These are phyloP conservation scores for Dactylonectria estremocensis DNA, from an alignment of 2,329 filamentous ascomycete genomes.

Conservation along the genomic window DNA sequence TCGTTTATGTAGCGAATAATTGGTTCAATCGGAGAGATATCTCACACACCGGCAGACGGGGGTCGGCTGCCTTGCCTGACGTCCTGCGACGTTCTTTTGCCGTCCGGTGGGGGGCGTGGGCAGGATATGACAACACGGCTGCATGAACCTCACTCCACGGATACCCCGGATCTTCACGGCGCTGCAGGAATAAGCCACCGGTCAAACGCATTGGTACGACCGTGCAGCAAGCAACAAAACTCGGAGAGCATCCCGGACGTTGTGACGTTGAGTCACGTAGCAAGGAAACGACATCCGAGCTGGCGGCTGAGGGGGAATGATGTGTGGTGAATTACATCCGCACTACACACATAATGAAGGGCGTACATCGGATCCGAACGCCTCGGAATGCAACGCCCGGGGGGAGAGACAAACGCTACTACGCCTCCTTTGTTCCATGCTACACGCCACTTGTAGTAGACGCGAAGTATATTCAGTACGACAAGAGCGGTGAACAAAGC, in stretches of 20 bases:
- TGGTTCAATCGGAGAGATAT: constrained; percentile 8
- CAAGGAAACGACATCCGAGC: constrained; percentile 12
- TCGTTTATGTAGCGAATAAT: background rate
- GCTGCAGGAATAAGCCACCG: constrained; percentile 7
- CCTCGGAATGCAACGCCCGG: constrained; percentile 23
- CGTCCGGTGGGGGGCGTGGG: constrained; percentile 8
- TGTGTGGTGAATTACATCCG: background rate
- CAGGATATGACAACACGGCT: constrained; percentile 19
- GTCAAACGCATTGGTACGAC: constrained; percentile 14
- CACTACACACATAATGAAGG: background rate
- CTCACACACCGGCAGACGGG: background rate
- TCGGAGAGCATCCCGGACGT: background rate
- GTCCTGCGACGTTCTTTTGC: background rate
- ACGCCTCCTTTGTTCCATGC: too few species aligned
- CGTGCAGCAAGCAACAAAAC: background rate
- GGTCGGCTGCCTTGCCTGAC: constrained; percentile 12
- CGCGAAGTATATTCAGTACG: too few species aligned
- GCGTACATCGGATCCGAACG: background rate
- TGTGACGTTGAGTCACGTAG: too few species aligned
- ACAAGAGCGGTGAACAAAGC: too few species aligned
- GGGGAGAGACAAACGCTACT: too few species aligned
- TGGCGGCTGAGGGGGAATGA: background rate
- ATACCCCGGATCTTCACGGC: constrained; percentile 24
- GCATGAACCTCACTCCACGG: constrained; percentile 22
- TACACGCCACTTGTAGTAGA: too few species aligned